Base-by-base conservation (phyloP, 495 filamentous ascomycete species). In the Cercophora newfieldiana region DNA sequence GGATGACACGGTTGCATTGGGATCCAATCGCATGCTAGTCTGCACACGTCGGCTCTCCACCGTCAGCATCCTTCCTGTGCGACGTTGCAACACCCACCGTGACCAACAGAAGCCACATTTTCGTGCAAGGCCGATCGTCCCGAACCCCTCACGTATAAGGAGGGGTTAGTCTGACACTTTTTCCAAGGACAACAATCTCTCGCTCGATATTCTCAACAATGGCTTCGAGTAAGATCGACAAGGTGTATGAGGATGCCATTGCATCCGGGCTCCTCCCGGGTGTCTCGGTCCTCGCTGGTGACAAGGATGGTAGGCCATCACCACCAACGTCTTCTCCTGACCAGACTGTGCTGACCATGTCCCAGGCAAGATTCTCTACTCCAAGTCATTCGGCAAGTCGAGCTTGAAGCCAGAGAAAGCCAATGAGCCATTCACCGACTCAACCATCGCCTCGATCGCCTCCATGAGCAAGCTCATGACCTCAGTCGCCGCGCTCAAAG, bases 401-500 rank as follows among this genome's bases (percentile, higher is more conserved):
- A 58, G 30, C 30, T 44, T 65, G 25, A 53, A 63, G n/a, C 25
- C 56, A 12, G 58, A 53, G 22, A 22, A 44, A 12, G 51, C 65
- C 7, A 37, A 65, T 28, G n/a, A 49, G 16, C 19, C 67, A 14
- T 66, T 69, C 31, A 61, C 30, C 47, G 18, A 22, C 2, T 55
- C 37, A 21, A 66, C 62, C 19, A 44, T 72, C 47, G 30, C 59
- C 24, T 60, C 66, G 57, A 64, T 72, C 56, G 75, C 72, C 26
- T 78, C 76, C 1, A 71, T 75, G 63, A 73, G 69, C n/a, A 77
- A 78, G 59, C 67, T 78, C 3, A 66, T 73, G 53, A 77, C 76
- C 3, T 69, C 72, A 10, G 64, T 78, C 12, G 76, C 76, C 1
- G 72, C 69, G n/a, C 66, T 76, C 56, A 68, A 72, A 49, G 66